Base-by-base conservation (phyloP, 2,329 filamentous ascomycete species). In the Raffaelea deltoideospora region DNA sequence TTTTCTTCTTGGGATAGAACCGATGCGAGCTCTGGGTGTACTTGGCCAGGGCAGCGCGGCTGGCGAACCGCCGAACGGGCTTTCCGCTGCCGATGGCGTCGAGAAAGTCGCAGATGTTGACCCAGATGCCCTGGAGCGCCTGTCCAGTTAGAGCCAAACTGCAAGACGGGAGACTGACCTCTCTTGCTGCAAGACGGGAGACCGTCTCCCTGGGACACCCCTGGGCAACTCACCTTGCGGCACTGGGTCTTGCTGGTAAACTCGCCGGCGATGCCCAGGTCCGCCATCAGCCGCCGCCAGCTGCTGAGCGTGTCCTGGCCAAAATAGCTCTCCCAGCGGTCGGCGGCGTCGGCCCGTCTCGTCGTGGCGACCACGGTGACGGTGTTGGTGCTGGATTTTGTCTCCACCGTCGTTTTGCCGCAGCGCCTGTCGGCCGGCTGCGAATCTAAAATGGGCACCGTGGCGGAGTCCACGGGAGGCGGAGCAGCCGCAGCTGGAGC, bases 21-120 rank as follows among this genome's bases (percentile, higher is more conserved):
- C 56, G 63, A 10, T 52, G 32, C 1, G 49, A 58, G 0, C 35
- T 29, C 0, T 39, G 27, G 1, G 60, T 65, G 43, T 63, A 64
- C 0, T 34, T 5, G 0, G 52, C 41, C 3, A 71, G 56, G 4
- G 48, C 45, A 0, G 7, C 3, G 17, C 52, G 39, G 38, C 27
- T 60, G 2, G 15, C 7, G 43, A 65, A 67, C 23, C 47, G 50
- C 1, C 14, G 41, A 3, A 62, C 52, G 0, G 33, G 5, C 2
- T 4, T 21, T 10, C 43, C 42, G 3, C 39, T 42, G 6, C 46
- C 37, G 19, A 57, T 37, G 10, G 55, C 57, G 1, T 50, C 43
- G 7, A 71, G 47, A 38, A 71, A 63, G 47, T 71, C 66, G 21
- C 41, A 42, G 27, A 70, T 69, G 40, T 70, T 70, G 39, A 70